phyloP scores from a whole-genome alignment of 495 filamentous ascomycete species.

The Durotheca rogersii region DNA sequence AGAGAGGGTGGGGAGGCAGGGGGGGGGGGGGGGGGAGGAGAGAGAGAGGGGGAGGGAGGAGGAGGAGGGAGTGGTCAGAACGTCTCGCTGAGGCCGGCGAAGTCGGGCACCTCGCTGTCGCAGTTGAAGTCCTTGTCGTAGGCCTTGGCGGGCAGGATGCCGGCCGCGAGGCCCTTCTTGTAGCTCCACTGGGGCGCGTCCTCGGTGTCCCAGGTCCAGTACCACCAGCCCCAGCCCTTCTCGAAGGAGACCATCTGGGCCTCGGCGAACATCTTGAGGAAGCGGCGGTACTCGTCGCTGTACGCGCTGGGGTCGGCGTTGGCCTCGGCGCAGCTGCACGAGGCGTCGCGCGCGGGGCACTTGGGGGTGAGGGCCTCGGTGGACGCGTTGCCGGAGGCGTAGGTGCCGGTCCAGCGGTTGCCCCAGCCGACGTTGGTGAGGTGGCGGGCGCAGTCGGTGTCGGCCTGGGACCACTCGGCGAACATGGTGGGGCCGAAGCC shows the following conservation, averaged over 20 bases:
- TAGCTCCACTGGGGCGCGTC: conserved; percentile 89
- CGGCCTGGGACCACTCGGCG: conserved; percentile 97
- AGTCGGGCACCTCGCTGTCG: conserved; percentile 66
- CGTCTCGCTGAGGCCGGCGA: conserved; percentile 44
- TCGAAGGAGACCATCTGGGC: conserved; percentile 95
- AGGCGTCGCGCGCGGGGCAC: conserved; percentile 64
- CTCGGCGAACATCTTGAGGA: conserved; percentile 85
- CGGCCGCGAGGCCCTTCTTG: conserved; percentile 76
- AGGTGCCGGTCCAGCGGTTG: conserved; percentile 86
- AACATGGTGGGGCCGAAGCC: conserved; percentile 97
- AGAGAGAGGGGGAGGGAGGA: background rate
- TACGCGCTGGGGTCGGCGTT: conserved; percentile 72
- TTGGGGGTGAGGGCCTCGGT: conserved; percentile 58
- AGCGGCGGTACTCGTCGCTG: conserved; percentile 75
- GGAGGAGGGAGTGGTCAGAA: conserved; percentile 12
- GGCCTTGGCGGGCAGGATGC: conserved; percentile 78
- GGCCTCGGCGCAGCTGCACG: conserved; percentile 72
- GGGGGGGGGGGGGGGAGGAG: no score
- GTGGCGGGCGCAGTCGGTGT: conserved; percentile 88
- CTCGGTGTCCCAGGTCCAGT: conserved; percentile 79
- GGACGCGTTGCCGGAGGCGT: conserved; percentile 55
- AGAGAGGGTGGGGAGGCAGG: background rate
- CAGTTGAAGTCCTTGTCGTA: conserved; percentile 78
- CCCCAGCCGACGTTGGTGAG: conserved; percentile 90
- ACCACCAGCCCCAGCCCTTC: conserved; percentile 93